A percentile compares a stretch with the other conserved stretches of the same genome.
Conservation (phyloP, 495 filamentous ascomycete genomes). For the Cercophora samala region DNA sequence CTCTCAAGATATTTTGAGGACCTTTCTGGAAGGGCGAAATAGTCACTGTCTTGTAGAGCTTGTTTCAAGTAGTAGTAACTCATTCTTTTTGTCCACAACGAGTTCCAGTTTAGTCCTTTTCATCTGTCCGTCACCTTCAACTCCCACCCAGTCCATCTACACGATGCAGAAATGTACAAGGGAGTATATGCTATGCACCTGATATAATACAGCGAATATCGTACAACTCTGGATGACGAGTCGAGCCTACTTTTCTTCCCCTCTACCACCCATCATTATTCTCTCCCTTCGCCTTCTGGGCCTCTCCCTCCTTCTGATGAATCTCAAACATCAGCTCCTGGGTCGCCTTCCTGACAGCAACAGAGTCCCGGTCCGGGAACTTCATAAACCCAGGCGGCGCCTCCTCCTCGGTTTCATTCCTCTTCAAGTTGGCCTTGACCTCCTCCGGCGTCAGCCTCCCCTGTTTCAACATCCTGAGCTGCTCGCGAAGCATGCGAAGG, state of each 20-base stretch:
- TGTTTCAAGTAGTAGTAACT: no score
- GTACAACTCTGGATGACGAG: neutral
- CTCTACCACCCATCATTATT: neutral
- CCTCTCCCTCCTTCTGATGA: constrained; percentile 4
- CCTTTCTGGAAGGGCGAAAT: no score
- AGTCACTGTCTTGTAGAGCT: no score
- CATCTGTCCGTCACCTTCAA: neutral
- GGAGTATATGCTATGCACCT: neutral
- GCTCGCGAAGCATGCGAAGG: constrained; percentile 32
- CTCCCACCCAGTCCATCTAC: neutral
- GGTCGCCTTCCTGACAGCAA: constrained; percentile 13
- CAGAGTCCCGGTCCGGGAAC: constrained; percentile 27
- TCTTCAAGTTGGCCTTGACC: constrained; percentile 26
- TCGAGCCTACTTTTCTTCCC: neutral
- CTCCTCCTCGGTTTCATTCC: constrained; percentile 44
- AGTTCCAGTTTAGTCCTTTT: neutral
- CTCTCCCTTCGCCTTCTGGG: no score
- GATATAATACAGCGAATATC: neutral
- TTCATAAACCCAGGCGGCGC: constrained; percentile 11
- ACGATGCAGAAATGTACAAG: neutral
- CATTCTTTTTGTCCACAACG: no score
- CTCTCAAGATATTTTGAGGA: no score
- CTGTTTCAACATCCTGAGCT: constrained; percentile 20
- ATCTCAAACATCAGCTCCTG: constrained; percentile 22
- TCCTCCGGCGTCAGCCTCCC: neutral